Percentiles rank a stretch among this genome's conserved stretches.
phyloP scores from a whole-genome alignment of 352 stramenopile genomes.

The Globisporangium nodosum region DNA sequence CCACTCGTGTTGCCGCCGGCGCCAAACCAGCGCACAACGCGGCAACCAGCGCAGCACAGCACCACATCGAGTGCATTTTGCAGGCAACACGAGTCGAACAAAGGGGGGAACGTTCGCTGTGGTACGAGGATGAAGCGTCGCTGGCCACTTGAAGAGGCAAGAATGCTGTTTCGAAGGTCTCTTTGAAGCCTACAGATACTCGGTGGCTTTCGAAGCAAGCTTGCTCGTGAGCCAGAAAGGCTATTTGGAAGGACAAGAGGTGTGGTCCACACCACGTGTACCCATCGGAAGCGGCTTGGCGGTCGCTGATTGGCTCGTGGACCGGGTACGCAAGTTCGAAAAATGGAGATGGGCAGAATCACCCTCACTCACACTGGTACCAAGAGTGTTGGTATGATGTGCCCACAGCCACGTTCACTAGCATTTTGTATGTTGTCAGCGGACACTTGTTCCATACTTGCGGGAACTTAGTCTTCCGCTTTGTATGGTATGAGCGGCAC shows the following conservation, averaged over 20 bases:
- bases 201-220: too few species aligned
- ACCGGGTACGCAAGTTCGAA: background rate
- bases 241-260: background rate
- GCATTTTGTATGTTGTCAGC: background rate
- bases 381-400: background rate
- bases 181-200: too few species aligned
- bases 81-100: too few species aligned
- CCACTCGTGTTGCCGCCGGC: background rate
- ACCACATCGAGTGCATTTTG: too few species aligned
- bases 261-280: background rate
- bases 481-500: background rate
- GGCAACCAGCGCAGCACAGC: too few species aligned
- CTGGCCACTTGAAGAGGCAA: too few species aligned
- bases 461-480: background rate
- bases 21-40: too few species aligned
- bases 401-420: background rate
- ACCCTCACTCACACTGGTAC: background rate
- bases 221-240: background rate
- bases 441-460: background rate
- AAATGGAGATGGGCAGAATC: background rate
- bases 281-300: background rate
- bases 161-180: too few species aligned
- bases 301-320: background rate
- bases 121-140: too few species aligned
- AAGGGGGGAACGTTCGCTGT: too few species aligned